phyloP scores from a whole-genome alignment of 768 basidiomycete species.

The Lactarius psammicola region DNA sequence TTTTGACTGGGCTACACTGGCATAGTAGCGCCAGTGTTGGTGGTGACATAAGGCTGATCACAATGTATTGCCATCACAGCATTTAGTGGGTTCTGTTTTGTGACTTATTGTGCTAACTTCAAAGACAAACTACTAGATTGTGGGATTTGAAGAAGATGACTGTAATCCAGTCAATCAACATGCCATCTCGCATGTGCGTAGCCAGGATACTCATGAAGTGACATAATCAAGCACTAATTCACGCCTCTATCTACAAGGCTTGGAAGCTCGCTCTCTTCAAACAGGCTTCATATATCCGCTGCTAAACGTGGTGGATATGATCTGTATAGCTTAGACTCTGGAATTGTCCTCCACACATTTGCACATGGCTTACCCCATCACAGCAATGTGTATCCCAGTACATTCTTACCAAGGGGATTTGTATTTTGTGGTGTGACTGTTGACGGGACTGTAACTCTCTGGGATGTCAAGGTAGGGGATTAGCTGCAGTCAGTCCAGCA shows the following conservation, averaged over 20 bases:
- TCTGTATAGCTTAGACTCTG: conserved; percentile 1
- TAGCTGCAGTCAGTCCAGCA: conserved; percentile 2
- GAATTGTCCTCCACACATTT: neutral
- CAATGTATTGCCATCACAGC: neutral
- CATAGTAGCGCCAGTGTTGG: neutral
- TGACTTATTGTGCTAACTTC: neutral
- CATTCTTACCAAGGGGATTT: neutral
- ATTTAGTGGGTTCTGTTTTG: neutral
- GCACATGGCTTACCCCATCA: neutral
- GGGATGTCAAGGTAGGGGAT: neutral
- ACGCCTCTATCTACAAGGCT: neutral
- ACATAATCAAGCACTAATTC: no score
- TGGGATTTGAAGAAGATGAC: neutral
- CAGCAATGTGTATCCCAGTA: neutral
- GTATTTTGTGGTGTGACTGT: neutral
- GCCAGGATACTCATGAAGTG: no score
- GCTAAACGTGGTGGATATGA: neutral
- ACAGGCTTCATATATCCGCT: neutral
- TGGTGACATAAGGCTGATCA: neutral
- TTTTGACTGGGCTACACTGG: conserved; percentile 12
- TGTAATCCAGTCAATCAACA: neutral
- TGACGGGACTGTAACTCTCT: conserved; percentile 2
- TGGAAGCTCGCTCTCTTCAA: neutral
- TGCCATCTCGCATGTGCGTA: neutral
- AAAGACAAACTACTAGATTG: neutral